Conservation (phyloP, 2,329 filamentous ascomycete species). For the Cytospora leucostoma region DNA sequence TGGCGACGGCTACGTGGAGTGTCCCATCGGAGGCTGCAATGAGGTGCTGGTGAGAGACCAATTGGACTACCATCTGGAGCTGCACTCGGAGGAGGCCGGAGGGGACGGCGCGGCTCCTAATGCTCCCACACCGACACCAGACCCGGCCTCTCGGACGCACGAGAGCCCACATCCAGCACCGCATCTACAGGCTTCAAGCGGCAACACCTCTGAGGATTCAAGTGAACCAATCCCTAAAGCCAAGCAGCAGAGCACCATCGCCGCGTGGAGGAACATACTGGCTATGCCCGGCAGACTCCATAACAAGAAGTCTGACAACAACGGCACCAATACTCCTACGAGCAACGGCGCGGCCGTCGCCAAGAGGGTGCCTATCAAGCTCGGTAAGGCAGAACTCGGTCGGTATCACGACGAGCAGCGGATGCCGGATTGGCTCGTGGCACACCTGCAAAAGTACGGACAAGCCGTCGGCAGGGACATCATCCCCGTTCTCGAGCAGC, state of each 20-base stretch:
- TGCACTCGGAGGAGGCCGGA: constrained; percentile 55
- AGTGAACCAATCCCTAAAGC: constrained; percentile 16
- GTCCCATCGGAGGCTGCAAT: constrained; percentile 59
- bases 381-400: constrained; percentile 64
- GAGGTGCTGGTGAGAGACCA: constrained; percentile 56
- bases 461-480: constrained; percentile 59
- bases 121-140: constrained; percentile 13
- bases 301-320: constrained; percentile 20
- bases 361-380: constrained; percentile 20
- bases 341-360: constrained; percentile 6
- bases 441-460: constrained; percentile 61
- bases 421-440: constrained; percentile 71
- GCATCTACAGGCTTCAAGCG: neutral
- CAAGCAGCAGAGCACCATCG: constrained; percentile 24
- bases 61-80: constrained; percentile 59
- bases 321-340: constrained; percentile 1
- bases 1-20: constrained; percentile 50
- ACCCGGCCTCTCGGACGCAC: neutral
- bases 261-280: constrained; percentile 26
- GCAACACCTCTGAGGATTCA: constrained; percentile 15
- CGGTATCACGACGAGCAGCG: constrained; percentile 71
- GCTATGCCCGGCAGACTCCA: constrained; percentile 21
- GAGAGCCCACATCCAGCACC: neutral
- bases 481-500: constrained; percentile 61
- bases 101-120: constrained; percentile 36